Base-by-base conservation (phyloP, 495 filamentous ascomycete species). In the Penicillium mononematosum region DNA sequence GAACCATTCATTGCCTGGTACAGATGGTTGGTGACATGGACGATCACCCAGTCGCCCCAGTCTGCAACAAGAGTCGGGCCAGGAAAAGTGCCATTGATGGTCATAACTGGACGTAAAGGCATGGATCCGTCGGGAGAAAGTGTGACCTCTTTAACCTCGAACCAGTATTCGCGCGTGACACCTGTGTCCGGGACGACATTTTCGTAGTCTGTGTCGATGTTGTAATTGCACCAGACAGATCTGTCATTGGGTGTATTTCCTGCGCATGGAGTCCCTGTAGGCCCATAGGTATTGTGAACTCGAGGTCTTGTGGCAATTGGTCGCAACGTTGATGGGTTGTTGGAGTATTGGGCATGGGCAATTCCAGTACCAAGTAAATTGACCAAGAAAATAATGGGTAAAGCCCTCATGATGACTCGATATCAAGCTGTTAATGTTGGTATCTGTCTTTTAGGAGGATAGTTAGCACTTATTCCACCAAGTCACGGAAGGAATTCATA, bases 81-180 rank as follows among this genome's bases (percentile, higher is more conserved):
- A 10, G 88, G 89, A 27, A 86, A 72, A 0, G 87, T 70, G 3
- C 83, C 85, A 66, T 94, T 94, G 73, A 93, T 87, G 50, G 86
- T 85, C 65, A 92, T 89, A 5, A 78, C 83, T 29, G 38, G 47
- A 17, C 48, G 53, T 17, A 22, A 31, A 78, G 79, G 17, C 86
- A 76, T 20, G 77, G 75, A 63, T 16, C 85, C 88, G 72, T 94
- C 91, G 5, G 90, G 90, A 61, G 90, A 52, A 19, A 36, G 78
- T 72, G 62, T 24, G n/a, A 89, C 81, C 17, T 73, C 52, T 20
- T 66, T 55, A 5, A 75, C 27, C 0, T 64, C 53, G 14, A 73
- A 68, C 60, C 60, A 72, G 50, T 73, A 73, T 38, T 73, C 70
- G 4, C 69, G 64, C 10, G 59, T 67, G 0, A 70, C 69, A 6